A percentile compares a stretch with the other conserved stretches of the same genome.
Evolutionary conservation across 163 green algal species (phyloP).

Genomic region (Chlamydomonas reinhardtii): DNA sequence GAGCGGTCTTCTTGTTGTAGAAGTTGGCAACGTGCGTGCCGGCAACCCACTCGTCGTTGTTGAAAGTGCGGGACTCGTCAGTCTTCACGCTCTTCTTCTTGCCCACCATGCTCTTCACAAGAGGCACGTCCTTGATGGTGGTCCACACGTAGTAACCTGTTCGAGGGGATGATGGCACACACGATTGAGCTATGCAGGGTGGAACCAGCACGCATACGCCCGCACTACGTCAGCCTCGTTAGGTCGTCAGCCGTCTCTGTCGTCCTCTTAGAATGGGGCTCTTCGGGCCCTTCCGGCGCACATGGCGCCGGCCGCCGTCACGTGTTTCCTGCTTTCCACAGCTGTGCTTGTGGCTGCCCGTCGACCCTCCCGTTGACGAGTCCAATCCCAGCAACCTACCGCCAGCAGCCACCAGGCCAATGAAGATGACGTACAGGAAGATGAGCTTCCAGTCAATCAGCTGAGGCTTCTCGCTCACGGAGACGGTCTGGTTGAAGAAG

Average conservation of each 20-base stretch:
- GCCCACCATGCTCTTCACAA: slow-evolving; percentile 33
- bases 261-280: too few species aligned
- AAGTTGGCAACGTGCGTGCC: slow-evolving; percentile 65
- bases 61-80: slow-evolving; percentile 32
- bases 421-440: slow-evolving; percentile 65
- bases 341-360: too few species aligned
- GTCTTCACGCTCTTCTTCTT: slow-evolving; percentile 32
- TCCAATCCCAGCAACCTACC: slow-evolving; percentile 54
- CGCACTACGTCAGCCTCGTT: too few species aligned
- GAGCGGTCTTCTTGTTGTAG: slow-evolving; percentile 41
- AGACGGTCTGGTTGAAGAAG: slow-evolving; percentile 75
- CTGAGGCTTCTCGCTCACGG: slow-evolving; percentile 64
- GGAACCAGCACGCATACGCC: too few species aligned
- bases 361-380: too few species aligned
- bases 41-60: slow-evolving; percentile 75
- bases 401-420: slow-evolving; percentile 18
- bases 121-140: slow-evolving; percentile 6
- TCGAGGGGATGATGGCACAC: too few species aligned
- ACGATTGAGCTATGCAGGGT: too few species aligned
- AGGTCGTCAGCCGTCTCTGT: too few species aligned
- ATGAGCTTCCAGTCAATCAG: slow-evolving; percentile 72
- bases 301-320: too few species aligned
- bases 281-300: too few species aligned
- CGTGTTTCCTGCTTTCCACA: too few species aligned
- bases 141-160: slow-evolving; percentile 18